phyloP scores from a whole-genome alignment of 2,329 filamentous ascomycete species.

The Aciculosporium take region DNA sequence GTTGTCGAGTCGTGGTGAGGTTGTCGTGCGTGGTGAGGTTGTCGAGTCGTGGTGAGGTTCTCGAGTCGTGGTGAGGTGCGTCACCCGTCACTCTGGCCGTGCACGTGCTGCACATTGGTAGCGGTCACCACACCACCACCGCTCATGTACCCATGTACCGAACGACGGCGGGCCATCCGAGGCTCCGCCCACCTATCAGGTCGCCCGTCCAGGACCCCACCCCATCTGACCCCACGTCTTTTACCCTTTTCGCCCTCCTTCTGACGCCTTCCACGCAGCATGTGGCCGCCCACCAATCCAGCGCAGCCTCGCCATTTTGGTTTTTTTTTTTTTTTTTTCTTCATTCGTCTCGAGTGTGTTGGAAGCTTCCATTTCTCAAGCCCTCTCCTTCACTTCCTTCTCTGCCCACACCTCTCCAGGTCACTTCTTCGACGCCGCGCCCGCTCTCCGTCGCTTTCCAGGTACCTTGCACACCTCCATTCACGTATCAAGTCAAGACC shows the following conservation, averaged over 20 bases:
- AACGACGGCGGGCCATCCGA: no score
- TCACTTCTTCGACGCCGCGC: background rate
- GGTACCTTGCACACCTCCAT: no score
- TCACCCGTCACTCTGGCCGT: no score
- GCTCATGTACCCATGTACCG: no score
- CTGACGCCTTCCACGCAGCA: constrained; percentile 7
- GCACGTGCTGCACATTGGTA: no score
- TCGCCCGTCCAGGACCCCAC: no score
- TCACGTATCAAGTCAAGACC: no score
- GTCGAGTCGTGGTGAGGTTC: background rate
- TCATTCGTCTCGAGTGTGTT: background rate
- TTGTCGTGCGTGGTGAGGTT: background rate
- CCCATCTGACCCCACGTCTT: no score
- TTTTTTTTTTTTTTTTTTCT: background rate
- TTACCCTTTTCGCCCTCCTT: constrained; percentile 8
- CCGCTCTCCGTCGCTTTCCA: no score
- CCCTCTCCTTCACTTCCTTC: background rate
- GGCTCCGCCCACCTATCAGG: no score
- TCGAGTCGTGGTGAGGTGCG: no score
- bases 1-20: background rate
- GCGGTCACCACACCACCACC: no score
- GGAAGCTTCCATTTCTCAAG: constrained; percentile 2
- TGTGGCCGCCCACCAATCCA: constrained; percentile 3
- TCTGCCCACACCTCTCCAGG: background rate
- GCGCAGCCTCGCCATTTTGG: constrained; percentile 1